Base-by-base conservation (phyloP, 106 monocot species). In the Iris macrosiphon region DNA sequence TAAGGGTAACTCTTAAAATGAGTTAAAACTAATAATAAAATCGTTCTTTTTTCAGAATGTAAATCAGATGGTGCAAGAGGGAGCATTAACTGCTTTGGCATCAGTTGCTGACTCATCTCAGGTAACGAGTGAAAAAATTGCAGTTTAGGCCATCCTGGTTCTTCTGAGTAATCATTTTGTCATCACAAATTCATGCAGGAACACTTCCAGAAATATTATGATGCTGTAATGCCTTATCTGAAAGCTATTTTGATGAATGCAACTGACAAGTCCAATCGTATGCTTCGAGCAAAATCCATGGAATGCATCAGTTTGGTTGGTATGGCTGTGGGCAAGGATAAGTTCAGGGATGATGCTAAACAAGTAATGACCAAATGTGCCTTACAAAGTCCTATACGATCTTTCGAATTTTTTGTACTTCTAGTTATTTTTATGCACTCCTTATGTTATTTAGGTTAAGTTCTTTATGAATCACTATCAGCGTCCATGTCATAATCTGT, bases 311-410 rank as follows among this genome's bases (percentile, higher is more conserved):
- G 96, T 75, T 67, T 96, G 52, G 86, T 96, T 49, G 96, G 96
- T 34, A 90, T 96, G 82, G 89, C 96, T 65, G 96, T 96, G 52
- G 96, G 96, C n/a, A 96, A 96, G 69, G 89, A 86, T 5, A 96
- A 80, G 46, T 96, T 96, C 55, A 82, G 82, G 66, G 84, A 89
- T 70, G 95, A 96, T 65, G 89, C 95, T 24, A 89, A 82, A 34
- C 95, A 89, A 89, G 95, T 89, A 56, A 46, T 57, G 13, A 2
- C 24, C n/a, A n/a, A n/a, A n/a, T n/a, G n/a, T n/a, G n/a, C n/a
- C n/a, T n/a, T n/a, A n/a, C n/a, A n/a, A n/a, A n/a, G n/a, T n/a
- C n/a, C n/a, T n/a, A n/a, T n/a, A n/a, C n/a, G n/a, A n/a, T n/a
- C n/a, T n/a, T n/a, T n/a, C n/a, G n/a, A n/a, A n/a, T n/a, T n/a